Evolutionary conservation across 148 eudicot species (phyloP).

Genomic region (Rhododendron molle): DNA sequence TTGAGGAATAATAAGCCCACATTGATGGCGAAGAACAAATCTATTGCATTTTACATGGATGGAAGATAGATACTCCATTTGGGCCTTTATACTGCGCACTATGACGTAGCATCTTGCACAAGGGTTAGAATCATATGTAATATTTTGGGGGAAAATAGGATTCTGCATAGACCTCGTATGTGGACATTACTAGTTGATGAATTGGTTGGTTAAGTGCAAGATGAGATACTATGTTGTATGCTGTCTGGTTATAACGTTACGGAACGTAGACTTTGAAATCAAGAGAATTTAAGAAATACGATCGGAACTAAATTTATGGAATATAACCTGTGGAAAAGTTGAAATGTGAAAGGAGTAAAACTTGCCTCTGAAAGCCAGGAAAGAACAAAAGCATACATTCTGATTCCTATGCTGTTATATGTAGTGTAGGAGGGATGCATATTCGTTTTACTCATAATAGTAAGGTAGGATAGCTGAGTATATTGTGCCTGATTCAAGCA

Average conservation of each 20-base stretch:
- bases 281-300: background rate
- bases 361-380: background rate
- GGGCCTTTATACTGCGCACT: background rate
- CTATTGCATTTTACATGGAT: background rate
- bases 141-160: background rate
- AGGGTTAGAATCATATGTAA: background rate
- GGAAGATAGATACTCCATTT: background rate
- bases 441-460: too few species aligned
- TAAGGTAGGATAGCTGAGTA: background rate
- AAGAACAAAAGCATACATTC: background rate
- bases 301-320: background rate
- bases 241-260: background rate
- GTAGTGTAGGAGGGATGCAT: background rate
- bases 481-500: background rate
- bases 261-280: background rate
- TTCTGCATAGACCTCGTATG: background rate
- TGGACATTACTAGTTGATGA: background rate
- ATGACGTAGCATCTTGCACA: background rate
- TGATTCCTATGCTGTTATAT: background rate
- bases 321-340: background rate
- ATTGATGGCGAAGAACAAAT: background rate
- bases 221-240: background rate
- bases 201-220: background rate
- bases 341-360: background rate
- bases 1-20: background rate